phyloP scores from a whole-genome alignment of 768 basidiomycete species.

The Amanita muscaria region DNA sequence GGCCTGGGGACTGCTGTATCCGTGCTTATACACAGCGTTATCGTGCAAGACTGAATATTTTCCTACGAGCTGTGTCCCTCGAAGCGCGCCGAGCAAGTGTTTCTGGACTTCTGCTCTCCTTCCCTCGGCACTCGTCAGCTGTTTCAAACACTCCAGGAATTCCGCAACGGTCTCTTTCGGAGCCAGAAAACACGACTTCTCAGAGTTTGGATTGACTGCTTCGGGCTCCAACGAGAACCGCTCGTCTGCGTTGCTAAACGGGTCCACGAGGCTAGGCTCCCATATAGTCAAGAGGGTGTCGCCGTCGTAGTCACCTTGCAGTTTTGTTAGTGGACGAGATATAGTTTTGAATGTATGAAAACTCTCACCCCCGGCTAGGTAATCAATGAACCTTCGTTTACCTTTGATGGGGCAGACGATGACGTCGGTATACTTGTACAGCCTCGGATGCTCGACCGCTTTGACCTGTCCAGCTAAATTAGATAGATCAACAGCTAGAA shows the following conservation, averaged over 20 bases:
- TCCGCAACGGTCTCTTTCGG: constrained; percentile 35
- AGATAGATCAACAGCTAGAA: not conserved
- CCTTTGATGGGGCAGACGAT: constrained; percentile 51
- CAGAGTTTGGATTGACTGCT: constrained; percentile 19
- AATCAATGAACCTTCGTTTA: constrained; percentile 47
- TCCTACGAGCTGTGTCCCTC: constrained; percentile 38
- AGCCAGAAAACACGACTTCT: constrained; percentile 28
- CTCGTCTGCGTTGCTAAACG: constrained; percentile 45
- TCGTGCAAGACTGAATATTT: constrained; percentile 51
- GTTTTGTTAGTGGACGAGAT: not conserved
- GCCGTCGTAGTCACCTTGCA: constrained; percentile 62
- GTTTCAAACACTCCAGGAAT: constrained; percentile 29
- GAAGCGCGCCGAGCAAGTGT: constrained; percentile 42
- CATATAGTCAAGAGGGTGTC: constrained; percentile 53
- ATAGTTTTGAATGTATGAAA: not conserved
- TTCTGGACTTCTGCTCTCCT: constrained; percentile 34
- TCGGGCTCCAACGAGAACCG: constrained; percentile 41
- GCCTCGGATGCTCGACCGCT: constrained; percentile 43
- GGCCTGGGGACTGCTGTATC: constrained; percentile 42
- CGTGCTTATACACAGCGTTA: constrained; percentile 39
- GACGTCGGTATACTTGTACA: constrained; percentile 45
- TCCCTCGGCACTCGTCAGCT: constrained; percentile 12
- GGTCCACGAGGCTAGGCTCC: constrained; percentile 44
- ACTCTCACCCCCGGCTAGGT: constrained; percentile 50
- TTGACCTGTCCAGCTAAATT: constrained; percentile 33